Conservation (phyloP, 345 rosid genomes). For the Aethionema arabicum region DNA sequence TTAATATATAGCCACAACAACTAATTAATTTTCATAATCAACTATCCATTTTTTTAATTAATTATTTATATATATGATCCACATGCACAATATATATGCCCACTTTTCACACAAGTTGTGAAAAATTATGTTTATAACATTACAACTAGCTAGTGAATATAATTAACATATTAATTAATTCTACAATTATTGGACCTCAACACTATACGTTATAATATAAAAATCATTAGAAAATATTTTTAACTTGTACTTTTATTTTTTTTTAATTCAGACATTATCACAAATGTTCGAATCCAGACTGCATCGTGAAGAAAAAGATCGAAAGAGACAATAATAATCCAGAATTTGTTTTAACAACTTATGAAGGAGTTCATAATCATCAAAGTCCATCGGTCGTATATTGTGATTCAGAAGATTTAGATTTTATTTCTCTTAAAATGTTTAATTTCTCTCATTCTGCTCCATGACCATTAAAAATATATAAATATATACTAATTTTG, state of each 20-base stretch:
- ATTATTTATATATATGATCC: slow-evolving; percentile 8
- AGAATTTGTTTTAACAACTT: slow-evolving; percentile 73
- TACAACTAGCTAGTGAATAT: slow-evolving; percentile 3
- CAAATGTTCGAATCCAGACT: slow-evolving; percentile 65
- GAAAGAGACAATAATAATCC: slow-evolving; percentile 71
- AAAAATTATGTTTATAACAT: slow-evolving; percentile 19
- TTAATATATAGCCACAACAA: neutral
- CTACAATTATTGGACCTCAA: slow-evolving; percentile 12
- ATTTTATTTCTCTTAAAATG: slow-evolving; percentile 15
- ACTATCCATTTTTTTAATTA: neutral
- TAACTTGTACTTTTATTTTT: neutral
- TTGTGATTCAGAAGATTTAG: slow-evolving; percentile 35
- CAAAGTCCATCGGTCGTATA: slow-evolving; percentile 38
- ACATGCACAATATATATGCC: slow-evolving; percentile 1
- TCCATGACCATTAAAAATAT: slow-evolving; percentile 23
- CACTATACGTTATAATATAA: slow-evolving; percentile 2
- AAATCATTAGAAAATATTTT: slow-evolving; percentile 3
- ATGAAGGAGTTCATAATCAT: slow-evolving; percentile 76
- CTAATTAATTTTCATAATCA: slow-evolving; percentile 9
- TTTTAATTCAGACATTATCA: slow-evolving; percentile 65
- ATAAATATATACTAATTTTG: neutral
- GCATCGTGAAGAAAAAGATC: slow-evolving; percentile 82
- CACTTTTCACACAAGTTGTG: slow-evolving; percentile 32
- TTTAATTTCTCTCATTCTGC: slow-evolving; percentile 28
- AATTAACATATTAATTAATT: neutral